phyloP scores from a whole-genome alignment of 2,329 filamentous ascomycete genomes.

The Didymosphaeria variabile region DNA sequence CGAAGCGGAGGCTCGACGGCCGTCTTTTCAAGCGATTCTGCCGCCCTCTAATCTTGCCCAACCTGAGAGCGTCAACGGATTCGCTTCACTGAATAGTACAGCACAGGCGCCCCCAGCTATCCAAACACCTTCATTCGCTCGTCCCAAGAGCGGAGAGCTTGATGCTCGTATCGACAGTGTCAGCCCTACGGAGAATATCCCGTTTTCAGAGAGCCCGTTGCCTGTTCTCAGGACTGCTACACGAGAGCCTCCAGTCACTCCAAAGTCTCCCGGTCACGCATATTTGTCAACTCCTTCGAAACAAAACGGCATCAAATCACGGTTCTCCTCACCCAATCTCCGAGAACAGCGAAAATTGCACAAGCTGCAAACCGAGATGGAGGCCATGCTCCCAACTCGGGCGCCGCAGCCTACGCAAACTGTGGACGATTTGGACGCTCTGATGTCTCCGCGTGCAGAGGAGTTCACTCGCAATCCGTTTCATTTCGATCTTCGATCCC shows the following conservation, averaged over 20 bases:
- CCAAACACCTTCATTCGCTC: slow-evolving; percentile 21
- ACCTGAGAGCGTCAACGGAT: slow-evolving; percentile 43
- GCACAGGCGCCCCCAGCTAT: slow-evolving; percentile 38
- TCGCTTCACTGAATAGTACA: slow-evolving; percentile 47
- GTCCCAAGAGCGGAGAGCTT: slow-evolving; percentile 21
- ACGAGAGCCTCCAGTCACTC: slow-evolving; percentile 23
- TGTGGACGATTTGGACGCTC: slow-evolving; percentile 57
- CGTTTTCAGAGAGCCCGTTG: slow-evolving; percentile 21
- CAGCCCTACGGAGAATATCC: slow-evolving; percentile 27
- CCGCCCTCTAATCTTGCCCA: slow-evolving; percentile 41
- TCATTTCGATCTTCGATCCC: slow-evolving; percentile 42
- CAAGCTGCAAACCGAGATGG: slow-evolving; percentile 51
- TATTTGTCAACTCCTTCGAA: slow-evolving; percentile 44
- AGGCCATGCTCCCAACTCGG: slow-evolving; percentile 45
- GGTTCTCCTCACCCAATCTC: slow-evolving; percentile 53
- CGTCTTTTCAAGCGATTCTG: slow-evolving; percentile 48
- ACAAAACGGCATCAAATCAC: slow-evolving; percentile 37
- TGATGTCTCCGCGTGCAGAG: slow-evolving; percentile 76
- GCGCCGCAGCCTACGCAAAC: slow-evolving; percentile 37
- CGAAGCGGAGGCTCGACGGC: slow-evolving; percentile 39
- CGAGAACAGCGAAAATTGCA: slow-evolving; percentile 49
- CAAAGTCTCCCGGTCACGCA: slow-evolving; percentile 25
- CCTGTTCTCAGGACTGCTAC: slow-evolving; percentile 10
- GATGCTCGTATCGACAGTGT: slow-evolving; percentile 37
- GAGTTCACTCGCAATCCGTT: slow-evolving; percentile 70